Conservation (phyloP, 2,329 filamentous ascomycete species). For the Penicillium crustosum region DNA sequence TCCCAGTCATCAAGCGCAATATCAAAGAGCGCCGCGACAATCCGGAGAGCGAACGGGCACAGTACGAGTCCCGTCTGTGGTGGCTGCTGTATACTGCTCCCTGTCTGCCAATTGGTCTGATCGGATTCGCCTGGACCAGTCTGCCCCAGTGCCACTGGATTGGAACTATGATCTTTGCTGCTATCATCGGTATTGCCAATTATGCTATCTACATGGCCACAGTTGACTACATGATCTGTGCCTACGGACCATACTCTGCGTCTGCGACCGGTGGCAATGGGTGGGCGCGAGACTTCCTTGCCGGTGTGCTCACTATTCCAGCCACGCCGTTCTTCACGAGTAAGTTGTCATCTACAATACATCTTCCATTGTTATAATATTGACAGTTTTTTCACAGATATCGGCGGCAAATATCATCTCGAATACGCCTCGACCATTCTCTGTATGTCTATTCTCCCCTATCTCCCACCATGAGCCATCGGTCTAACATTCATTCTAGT, state of each 20-base stretch:
- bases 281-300: constrained; percentile 64
- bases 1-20: constrained; percentile 56
- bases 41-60: constrained; percentile 54
- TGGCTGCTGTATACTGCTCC: constrained; percentile 62
- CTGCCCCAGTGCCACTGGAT: constrained; percentile 61
- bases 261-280: constrained; percentile 68
- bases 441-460: constrained; percentile 23
- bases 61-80: constrained; percentile 65
- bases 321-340: constrained; percentile 53
- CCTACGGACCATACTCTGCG: constrained; percentile 65
- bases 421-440: constrained; percentile 65
- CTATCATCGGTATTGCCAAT: constrained; percentile 64
- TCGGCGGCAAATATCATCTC: constrained; percentile 55
- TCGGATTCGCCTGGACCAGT: constrained; percentile 63
- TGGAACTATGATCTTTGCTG: constrained; percentile 59
- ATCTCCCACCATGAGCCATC: not conserved
- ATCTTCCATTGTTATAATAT: not conserved
- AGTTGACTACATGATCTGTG: constrained; percentile 67
- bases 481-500: constrained; percentile 22
- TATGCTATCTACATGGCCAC: constrained; percentile 65
- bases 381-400: constrained; percentile 42
- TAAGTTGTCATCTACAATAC: constrained; percentile 25
- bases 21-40: constrained; percentile 47
- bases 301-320: constrained; percentile 62
- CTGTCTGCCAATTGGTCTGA: constrained; percentile 59